phyloP scores from a whole-genome alignment of 1,284 basidiomycete genomes.

The Cryptococcus neoformans region DNA sequence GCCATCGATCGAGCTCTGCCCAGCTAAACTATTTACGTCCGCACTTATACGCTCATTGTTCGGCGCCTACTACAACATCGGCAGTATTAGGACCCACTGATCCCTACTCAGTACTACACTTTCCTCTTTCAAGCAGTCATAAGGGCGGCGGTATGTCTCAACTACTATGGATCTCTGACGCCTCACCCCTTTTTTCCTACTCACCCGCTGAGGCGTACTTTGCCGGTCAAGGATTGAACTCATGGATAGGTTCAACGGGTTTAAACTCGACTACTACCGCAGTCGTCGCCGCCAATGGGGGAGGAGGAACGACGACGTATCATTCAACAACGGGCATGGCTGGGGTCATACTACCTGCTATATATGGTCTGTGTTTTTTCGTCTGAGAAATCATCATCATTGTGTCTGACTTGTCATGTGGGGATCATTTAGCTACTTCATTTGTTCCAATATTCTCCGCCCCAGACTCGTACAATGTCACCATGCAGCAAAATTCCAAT shows the following conservation, averaged over 20 bases:
- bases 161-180: constrained; percentile 20
- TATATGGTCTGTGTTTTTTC: constrained; percentile 14
- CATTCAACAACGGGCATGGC: constrained; percentile 14
- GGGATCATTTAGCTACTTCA: constrained; percentile 10
- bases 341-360: constrained; percentile 16
- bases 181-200: constrained; percentile 21
- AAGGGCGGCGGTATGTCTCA: not conserved
- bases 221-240: constrained; percentile 4
- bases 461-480: constrained; percentile 8
- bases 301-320: constrained; percentile 2
- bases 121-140: too few species aligned
- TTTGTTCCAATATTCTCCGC: constrained; percentile 21
- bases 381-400: not conserved
- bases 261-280: not conserved
- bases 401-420: not conserved
- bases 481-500: constrained; percentile 2
- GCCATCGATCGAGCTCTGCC: too few species aligned
- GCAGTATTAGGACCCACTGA: too few species aligned
- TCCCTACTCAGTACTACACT: too few species aligned
- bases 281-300: not conserved
- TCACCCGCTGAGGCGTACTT: constrained; percentile 20
- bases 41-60: too few species aligned
- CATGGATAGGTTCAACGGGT: constrained; percentile 8
- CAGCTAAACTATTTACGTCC: too few species aligned
- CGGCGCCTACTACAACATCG: too few species aligned